Conservation (phyloP, 164 flowering plant genomes). For the Stephania yunnanensis region DNA sequence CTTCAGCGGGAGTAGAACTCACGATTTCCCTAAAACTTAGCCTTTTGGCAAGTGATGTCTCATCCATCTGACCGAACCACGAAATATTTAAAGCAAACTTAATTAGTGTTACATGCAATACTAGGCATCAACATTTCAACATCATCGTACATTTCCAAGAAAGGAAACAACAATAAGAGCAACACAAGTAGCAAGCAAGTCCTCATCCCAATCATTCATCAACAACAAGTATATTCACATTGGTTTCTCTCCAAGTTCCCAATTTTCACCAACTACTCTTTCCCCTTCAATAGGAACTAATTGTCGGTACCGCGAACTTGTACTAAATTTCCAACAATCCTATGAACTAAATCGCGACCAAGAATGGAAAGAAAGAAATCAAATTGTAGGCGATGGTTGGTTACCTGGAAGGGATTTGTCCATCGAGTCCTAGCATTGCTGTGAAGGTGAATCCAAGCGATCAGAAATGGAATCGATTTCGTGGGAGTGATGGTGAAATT, state of each 20-base stretch:
- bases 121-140: neutral
- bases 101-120: neutral
- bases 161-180: neutral
- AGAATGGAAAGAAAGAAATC: neutral
- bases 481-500: neutral
- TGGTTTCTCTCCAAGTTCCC: neutral
- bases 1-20: too few relatives aligned
- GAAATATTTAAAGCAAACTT: too few relatives aligned
- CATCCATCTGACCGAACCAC: too few relatives aligned
- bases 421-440: conserved; percentile 40
- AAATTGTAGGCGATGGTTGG: neutral
- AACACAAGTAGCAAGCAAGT: neutral
- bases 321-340: neutral
- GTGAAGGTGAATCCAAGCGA: neutral
- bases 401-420: conserved; percentile 51
- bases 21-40: too few relatives aligned
- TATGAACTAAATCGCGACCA: neutral
- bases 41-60: too few relatives aligned
- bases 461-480: neutral
- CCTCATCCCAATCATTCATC: too few relatives aligned
- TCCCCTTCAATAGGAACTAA: too few relatives aligned
- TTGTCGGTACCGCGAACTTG: too few relatives aligned
- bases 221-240: too few relatives aligned
- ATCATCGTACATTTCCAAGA: too few relatives aligned
- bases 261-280: too few relatives aligned